These are phyloP conservation scores for Glycine latifolia DNA, from an alignment of 306 rosid genomes.

Conservation along the genomic window DNA sequence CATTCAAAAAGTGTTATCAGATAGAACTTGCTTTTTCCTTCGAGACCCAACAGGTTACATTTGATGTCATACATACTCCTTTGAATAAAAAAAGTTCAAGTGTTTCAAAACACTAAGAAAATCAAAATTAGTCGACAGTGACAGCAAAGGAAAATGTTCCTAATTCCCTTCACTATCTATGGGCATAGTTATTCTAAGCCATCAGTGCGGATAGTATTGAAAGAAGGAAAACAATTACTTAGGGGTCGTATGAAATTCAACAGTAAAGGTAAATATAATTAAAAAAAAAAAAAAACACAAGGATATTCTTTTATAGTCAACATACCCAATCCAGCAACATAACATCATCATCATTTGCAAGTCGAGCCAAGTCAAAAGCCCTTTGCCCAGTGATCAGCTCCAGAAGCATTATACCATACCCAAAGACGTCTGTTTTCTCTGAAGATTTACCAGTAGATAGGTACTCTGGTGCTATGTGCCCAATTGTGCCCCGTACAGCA, in stretches of 20 bases:
- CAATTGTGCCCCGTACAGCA: conserved; percentile 94
- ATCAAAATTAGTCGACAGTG: neutral
- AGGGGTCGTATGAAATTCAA: conserved; percentile 22
- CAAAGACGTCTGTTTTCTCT: conserved; percentile 95
- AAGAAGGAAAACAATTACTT: neutral
- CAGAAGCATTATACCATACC: conserved; percentile 96
- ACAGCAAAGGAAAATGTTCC: neutral
- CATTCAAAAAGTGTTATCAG: neutral
- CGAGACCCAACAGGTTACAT: neutral
- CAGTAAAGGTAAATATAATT: conserved; percentile 17
- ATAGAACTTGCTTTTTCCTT: neutral
- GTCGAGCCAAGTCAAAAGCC: conserved; percentile 96
- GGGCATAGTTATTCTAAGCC: neutral
- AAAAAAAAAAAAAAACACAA: conserved; percentile 26
- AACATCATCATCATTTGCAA: conserved; percentile 97
- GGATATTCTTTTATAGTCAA: conserved; percentile 5
- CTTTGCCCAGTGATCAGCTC: conserved; percentile 97
- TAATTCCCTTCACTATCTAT: neutral
- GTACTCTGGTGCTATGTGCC: conserved; percentile 97
- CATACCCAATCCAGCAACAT: conserved; percentile 99
- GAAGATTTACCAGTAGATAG: conserved; percentile 92
- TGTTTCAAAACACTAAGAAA: neutral
- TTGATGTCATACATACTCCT: neutral
- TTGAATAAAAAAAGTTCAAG: neutral
- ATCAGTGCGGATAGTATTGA: neutral